Evolutionary conservation across 371 early-diverging fungal genomes (phyloP), one percentile per base, ranked within the genome.

Genomic region (Basidiobolus heterosporus): DNA sequence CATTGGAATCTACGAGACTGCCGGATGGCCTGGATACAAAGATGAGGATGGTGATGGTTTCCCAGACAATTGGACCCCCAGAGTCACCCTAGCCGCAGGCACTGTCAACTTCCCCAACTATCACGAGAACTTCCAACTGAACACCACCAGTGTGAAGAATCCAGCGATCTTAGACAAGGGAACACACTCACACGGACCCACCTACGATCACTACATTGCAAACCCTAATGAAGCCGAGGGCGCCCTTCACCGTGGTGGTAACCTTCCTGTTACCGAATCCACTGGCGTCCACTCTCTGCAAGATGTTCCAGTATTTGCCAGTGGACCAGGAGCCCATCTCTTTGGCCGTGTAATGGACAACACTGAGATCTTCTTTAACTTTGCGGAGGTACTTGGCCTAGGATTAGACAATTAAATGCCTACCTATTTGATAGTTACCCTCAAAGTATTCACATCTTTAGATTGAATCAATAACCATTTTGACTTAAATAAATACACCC

Each of bases 11-110:
- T 78, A 75, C 61, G 67, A 64, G 36, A 60, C 59, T 51, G 66
- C 80, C 48, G 83, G 81, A 22, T 82, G 72, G 72, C 72, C 75
- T 17, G 74, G 67, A 38, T 75, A 75, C 54, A 54, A 57, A 20
- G 80, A 79, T 56, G 52, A 63, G 2, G 72, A 80, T 50, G 66
- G 58, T 18, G 74, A 78, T 57, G 83, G 80, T 41, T 72, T 76
- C 64, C 80, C 80, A 46, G 78, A 75, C 49, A 55, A 67, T 47
- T 74, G 69, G 67, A 57, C 63, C 15, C 70, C 71, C 36, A 56
- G 73, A n/a, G 67, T 69, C 60, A 62, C 69, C 24, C 55, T 82
- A 38, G 75, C 78, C 46, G 66, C 70, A 41, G 75, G 78, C 38
- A 77, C 79, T 23, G 68, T 69, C 51, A 74, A 69, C 50, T 58